Conservation (phyloP, 495 filamentous ascomycete species). For the Aspergillus sparsus region DNA sequence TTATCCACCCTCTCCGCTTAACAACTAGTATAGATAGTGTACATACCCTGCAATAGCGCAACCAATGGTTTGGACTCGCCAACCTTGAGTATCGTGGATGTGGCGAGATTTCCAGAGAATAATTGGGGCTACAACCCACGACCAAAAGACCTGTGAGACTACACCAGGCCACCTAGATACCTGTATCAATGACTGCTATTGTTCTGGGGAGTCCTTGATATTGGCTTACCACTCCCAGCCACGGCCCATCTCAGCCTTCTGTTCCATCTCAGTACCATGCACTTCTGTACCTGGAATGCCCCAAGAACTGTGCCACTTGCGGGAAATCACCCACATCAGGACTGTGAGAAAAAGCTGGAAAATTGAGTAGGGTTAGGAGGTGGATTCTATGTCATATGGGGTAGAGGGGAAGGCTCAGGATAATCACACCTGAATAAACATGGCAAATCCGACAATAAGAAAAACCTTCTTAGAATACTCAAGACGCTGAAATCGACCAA, state of each 20-base stretch:
- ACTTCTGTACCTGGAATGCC: conserved; percentile 51
- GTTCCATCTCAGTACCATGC: conserved; percentile 37
- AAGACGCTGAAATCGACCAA: conserved; percentile 32
- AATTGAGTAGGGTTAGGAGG: not conserved
- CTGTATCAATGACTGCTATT: conserved; percentile 18
- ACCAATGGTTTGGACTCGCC: conserved; percentile 65
- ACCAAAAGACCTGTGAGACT: conserved; percentile 41
- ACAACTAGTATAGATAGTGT: not conserved
- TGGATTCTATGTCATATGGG: not conserved
- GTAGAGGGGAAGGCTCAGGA: not conserved
- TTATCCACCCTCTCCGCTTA: conserved; percentile 3
- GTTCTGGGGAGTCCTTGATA: not conserved
- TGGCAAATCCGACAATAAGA: conserved; percentile 31
- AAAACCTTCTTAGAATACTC: conserved; percentile 33
- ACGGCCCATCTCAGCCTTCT: conserved; percentile 42
- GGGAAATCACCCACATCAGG: conserved; percentile 64
- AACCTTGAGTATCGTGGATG: conserved; percentile 66
- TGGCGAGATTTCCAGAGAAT: conserved; percentile 47
- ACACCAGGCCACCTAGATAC: conserved; percentile 55
- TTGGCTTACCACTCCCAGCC: conserved; percentile 65
- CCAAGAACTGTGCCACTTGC: conserved; percentile 63
- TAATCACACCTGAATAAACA: conserved; percentile 30
- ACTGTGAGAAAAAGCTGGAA: conserved; percentile 58
- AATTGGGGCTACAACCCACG: conserved; percentile 37
- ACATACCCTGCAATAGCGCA: conserved; percentile 54